Evolutionary conservation across 23 red algal genomes (phyloP).

Genomic region (Gracilaria gracilis): DNA sequence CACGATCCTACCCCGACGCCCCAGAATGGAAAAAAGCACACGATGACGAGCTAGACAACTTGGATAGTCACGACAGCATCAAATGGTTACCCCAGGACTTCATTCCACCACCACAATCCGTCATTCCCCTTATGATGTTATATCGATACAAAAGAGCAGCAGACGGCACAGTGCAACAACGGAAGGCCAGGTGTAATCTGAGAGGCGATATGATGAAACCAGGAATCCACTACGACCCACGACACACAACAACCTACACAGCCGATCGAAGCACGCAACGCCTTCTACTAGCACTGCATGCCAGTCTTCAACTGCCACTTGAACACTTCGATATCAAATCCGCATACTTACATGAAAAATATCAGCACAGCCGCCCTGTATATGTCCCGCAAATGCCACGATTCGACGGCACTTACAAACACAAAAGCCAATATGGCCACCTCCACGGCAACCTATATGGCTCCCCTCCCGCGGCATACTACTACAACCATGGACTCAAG

Average conservation of each 20-base stretch:
- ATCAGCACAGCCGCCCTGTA: background rate
- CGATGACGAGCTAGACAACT: background rate
- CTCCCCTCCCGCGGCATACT: background rate
- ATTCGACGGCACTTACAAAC: background rate
- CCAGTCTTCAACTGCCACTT: background rate
- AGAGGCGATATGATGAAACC: background rate
- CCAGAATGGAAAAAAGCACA: too few species aligned
- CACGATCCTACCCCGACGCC: too few species aligned
- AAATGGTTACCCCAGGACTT: too few species aligned
- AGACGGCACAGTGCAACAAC: too few species aligned
- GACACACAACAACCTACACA: background rate
- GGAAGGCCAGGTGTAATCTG: too few species aligned
- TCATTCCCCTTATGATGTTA: too few species aligned
- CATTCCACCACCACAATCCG: too few species aligned
- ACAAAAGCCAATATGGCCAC: background rate
- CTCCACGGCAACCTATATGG: conserved; percentile 20
- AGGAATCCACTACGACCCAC: background rate
- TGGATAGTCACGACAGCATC: background rate
- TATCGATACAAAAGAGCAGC: too few species aligned
- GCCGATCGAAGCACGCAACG: too few species aligned
- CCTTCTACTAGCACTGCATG: background rate
- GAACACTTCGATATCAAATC: conserved; percentile 18
- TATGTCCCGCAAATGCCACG: conserved; percentile 1
- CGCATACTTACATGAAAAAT: conserved; percentile 1
- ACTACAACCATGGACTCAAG: background rate